These are phyloP conservation scores for Fusarium chaquense DNA, from an alignment of 2,329 filamentous ascomycete genomes.

Conservation along the genomic window DNA sequence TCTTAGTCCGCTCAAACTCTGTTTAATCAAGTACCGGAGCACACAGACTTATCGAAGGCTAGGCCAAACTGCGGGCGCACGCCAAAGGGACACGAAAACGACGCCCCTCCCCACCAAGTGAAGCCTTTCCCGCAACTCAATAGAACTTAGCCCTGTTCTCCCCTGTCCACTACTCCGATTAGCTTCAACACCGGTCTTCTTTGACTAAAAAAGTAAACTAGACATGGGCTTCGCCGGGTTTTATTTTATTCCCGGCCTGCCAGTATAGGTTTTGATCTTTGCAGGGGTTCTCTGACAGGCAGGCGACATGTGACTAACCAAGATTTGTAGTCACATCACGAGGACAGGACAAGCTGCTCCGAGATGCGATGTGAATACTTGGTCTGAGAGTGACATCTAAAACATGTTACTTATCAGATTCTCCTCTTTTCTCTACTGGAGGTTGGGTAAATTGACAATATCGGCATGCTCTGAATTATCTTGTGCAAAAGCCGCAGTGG, in stretches of 20 bases:
- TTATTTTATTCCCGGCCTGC: background rate
- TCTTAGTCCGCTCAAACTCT: conserved; percentile 12
- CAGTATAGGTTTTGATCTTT: background rate
- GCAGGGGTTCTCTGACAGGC: background rate
- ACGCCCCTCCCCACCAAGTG: background rate
- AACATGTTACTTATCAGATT: conserved; percentile 8
- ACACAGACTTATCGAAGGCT: background rate
- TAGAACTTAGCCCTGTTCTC: background rate
- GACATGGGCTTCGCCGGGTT: background rate
- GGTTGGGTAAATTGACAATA: background rate
- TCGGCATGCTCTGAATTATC: background rate
- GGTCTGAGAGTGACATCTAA: background rate
- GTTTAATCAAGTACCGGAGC: conserved; percentile 14
- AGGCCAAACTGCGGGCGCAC: background rate
- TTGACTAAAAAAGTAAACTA: no score
- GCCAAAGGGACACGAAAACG: background rate
- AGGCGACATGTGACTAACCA: background rate
- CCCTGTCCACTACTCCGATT: background rate
- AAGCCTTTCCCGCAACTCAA: conserved; percentile 30
- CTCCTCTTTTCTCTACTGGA: background rate
- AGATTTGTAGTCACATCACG: background rate
- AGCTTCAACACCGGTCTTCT: background rate
- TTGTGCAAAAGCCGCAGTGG: background rate
- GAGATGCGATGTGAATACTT: background rate
- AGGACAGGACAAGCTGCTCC: background rate